A percentile compares a stretch with the other conserved stretches of the same genome.
Evolutionary conservation across 116 monocot genomes (phyloP).

Genomic region (Trichopus zeylanicus): DNA sequence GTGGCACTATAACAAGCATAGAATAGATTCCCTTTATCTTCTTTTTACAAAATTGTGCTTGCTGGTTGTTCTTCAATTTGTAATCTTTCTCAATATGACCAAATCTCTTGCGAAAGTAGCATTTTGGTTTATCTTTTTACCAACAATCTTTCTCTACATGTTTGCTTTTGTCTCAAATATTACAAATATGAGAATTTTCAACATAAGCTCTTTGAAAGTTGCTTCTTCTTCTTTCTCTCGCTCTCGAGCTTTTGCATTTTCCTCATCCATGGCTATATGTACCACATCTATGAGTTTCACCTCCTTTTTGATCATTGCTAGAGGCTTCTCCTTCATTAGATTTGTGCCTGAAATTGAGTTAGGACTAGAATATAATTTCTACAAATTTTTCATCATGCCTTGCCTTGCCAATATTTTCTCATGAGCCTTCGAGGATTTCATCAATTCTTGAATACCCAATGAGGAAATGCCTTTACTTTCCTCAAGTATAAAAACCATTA

Average conservation of each 20-base stretch:
- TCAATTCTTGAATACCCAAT: conserved; percentile 3
- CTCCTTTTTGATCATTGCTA: no score
- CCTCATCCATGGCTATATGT: background rate
- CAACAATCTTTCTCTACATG: conserved; percentile 9
- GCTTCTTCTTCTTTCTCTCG: background rate
- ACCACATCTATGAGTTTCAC: background rate
- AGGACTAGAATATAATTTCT: conserved; percentile 14
- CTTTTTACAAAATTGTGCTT: conserved; percentile 13
- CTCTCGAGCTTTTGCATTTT: background rate
- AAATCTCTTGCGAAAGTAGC: conserved; percentile 16
- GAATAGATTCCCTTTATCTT: conserved; percentile 3
- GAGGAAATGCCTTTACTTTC: conserved; percentile 5
- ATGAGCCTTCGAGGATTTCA: conserved; percentile 12
- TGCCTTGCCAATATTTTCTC: conserved; percentile 1
- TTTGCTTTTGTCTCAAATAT: background rate
- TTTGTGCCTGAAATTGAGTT: no score
- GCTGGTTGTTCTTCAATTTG: background rate
- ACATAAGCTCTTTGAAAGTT: no score
- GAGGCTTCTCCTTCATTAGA: no score
- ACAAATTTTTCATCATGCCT: conserved; percentile 1
- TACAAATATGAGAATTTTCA: background rate
- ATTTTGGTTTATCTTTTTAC: background rate
- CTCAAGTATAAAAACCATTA: conserved; percentile 3
- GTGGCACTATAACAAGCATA: background rate
- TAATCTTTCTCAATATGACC: conserved; percentile 11